phyloP scores from a whole-genome alignment of 1,139 yeast species.

The Chernovozyma sophiae-reginae region DNA sequence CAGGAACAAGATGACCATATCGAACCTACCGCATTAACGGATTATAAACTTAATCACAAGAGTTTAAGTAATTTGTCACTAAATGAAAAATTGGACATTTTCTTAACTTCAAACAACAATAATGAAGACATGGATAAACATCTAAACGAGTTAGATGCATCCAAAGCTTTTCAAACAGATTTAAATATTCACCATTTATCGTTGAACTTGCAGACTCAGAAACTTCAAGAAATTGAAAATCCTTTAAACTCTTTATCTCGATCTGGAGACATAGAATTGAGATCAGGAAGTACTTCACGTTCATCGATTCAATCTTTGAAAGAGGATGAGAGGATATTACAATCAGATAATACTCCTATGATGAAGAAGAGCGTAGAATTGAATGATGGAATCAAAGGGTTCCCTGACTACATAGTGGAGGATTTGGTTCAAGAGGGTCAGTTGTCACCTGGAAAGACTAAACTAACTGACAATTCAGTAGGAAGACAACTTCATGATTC shows the following conservation, averaged over 20 bases:
- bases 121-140: constrained; percentile 33
- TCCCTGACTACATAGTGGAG: constrained; percentile 37
- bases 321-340: constrained; percentile 33
- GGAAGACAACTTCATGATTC: constrained; percentile 4
- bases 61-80: constrained; percentile 30
- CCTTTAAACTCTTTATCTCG: constrained; percentile 33
- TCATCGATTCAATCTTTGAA: constrained; percentile 41
- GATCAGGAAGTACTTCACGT: constrained; percentile 41
- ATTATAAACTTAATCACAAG: constrained; percentile 6
- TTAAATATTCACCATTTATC: constrained; percentile 37
- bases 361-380: constrained; percentile 30
- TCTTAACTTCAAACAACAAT: constrained; percentile 14
- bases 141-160: constrained; percentile 27
- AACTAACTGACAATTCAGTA: background rate
- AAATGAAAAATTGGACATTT: constrained; percentile 38
- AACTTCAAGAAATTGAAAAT: constrained; percentile 21
- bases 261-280: constrained; percentile 27
- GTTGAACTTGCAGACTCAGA: constrained; percentile 26
- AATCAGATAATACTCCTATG: constrained; percentile 20
- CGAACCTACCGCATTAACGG: constrained; percentile 19
- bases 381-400: constrained; percentile 45
- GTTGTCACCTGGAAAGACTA: background rate
- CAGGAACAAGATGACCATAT: constrained; percentile 14
- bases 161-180: constrained; percentile 24
- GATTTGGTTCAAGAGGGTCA: constrained; percentile 23